Evolutionary conservation across 192 early-diverging fungal species (phyloP).

Genomic region (Mortierella hygrophila): DNA sequence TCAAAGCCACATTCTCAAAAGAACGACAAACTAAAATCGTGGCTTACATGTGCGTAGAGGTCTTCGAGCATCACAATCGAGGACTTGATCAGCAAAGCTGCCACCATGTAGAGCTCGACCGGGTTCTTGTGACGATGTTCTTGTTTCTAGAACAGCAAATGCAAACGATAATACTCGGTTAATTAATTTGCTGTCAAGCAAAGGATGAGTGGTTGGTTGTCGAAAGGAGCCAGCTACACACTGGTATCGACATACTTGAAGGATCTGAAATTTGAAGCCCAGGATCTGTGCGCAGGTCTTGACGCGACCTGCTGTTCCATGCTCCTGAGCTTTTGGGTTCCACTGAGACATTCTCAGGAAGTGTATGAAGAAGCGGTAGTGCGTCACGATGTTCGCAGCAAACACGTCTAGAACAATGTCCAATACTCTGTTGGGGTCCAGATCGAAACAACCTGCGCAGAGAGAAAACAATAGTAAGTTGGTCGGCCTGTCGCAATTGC

Average conservation of each 20-base stretch:
- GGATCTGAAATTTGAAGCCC: slow-evolving; percentile 79
- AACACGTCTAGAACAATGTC: slow-evolving; percentile 85
- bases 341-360: slow-evolving; percentile 70
- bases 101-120: slow-evolving; percentile 32
- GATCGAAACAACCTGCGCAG: slow-evolving; percentile 73
- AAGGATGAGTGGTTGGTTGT: background rate
- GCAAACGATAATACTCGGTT: background rate
- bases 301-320: slow-evolving; percentile 3
- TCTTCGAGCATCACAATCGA: slow-evolving; percentile 63
- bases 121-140: slow-evolving; percentile 65
- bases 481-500: background rate
- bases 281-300: slow-evolving; percentile 73
- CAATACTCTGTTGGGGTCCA: slow-evolving; percentile 89
- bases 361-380: slow-evolving; percentile 79
- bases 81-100: slow-evolving; percentile 34
- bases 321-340: slow-evolving; percentile 24
- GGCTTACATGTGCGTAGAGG: slow-evolving; percentile 71
- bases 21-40: background rate
- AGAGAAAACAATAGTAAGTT: background rate
- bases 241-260: slow-evolving; percentile 55
- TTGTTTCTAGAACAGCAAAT: slow-evolving; percentile 55
- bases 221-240: no score
- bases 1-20: no score
- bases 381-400: slow-evolving; percentile 72
- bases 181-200: background rate